A percentile compares a stretch with the other conserved stretches of the same genome.
These are phyloP conservation scores for Gymnopilus dilepis DNA, from an alignment of 768 basidiomycete species.

Conservation along the genomic window DNA sequence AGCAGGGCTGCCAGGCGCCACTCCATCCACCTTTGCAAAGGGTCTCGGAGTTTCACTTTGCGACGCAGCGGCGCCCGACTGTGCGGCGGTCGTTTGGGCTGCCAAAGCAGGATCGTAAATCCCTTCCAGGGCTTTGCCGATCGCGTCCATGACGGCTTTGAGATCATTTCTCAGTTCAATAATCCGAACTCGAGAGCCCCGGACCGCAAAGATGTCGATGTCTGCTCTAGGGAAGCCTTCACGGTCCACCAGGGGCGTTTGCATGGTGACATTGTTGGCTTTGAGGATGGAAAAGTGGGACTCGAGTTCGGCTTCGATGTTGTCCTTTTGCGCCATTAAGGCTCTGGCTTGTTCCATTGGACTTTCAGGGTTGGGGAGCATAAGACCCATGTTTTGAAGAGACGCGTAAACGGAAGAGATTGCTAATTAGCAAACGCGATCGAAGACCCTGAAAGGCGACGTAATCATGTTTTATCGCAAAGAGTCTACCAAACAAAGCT, in stretches of 20 bases:
- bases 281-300: constrained; percentile 65
- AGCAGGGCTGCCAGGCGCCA: constrained; percentile 84
- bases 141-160: constrained; percentile 62
- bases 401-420: neutral
- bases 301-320: constrained; percentile 74
- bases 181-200: constrained; percentile 76
- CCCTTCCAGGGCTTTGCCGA: constrained; percentile 69
- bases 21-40: constrained; percentile 83
- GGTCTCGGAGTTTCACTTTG: constrained; percentile 38
- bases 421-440: constrained; percentile 2
- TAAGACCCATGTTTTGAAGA: constrained; percentile 46
- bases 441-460: constrained; percentile 5
- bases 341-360: constrained; percentile 63
- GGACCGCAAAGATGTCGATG: constrained; percentile 82
- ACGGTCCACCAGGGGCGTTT: constrained; percentile 77
- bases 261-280: constrained; percentile 66
- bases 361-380: constrained; percentile 46
- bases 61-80: constrained; percentile 8
- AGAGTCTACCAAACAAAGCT: constrained; percentile 14
- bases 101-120: constrained; percentile 62
- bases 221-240: constrained; percentile 92
- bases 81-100: constrained; percentile 9
- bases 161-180: constrained; percentile 85
- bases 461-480: constrained; percentile 9
- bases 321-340: constrained; percentile 72